Evolutionary conservation across 2,329 filamentous ascomycete genomes (phyloP).

Genomic region (Trichothecium sympodiale): DNA sequence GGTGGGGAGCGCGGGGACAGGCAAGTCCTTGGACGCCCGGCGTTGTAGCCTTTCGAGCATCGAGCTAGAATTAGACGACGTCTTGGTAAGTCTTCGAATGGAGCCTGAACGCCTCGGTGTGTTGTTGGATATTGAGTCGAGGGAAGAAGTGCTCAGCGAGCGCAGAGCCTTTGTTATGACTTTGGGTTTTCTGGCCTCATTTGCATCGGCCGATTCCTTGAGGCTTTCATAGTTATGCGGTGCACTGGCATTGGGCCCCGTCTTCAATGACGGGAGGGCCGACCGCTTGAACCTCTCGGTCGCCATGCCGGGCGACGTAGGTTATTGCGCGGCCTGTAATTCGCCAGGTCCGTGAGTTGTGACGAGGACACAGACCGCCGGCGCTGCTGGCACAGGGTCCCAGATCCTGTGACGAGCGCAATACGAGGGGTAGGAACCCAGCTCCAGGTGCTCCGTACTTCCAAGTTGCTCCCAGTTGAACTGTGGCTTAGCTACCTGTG

Average conservation of each 20-base stretch:
- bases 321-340: too few species aligned
- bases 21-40: slow-evolving; percentile 26
- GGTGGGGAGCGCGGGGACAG: slow-evolving; percentile 16
- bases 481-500: too few species aligned
- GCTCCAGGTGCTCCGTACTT: too few species aligned
- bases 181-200: slow-evolving; percentile 22
- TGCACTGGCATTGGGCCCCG: too few species aligned
- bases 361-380: not conserved
- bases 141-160: slow-evolving; percentile 27
- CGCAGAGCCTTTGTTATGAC: slow-evolving; percentile 25
- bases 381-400: not conserved
- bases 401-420: too few species aligned
- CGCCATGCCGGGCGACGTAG: too few species aligned
- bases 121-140: slow-evolving; percentile 24
- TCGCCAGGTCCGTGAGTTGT: not conserved
- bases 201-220: slow-evolving; percentile 8
- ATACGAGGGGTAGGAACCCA: too few species aligned
- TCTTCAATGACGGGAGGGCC: too few species aligned
- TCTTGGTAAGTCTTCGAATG: slow-evolving; percentile 24
- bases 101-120: slow-evolving; percentile 20
- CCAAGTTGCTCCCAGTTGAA: too few species aligned
- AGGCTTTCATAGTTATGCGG: too few species aligned
- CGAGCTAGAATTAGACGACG: slow-evolving; percentile 24
- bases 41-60: slow-evolving; percentile 30
- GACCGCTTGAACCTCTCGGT: too few species aligned